A percentile compares a stretch with the other conserved stretches of the same genome.
Conservation (phyloP, 805 yeast genomes). For the Ogataea pini region DNA sequence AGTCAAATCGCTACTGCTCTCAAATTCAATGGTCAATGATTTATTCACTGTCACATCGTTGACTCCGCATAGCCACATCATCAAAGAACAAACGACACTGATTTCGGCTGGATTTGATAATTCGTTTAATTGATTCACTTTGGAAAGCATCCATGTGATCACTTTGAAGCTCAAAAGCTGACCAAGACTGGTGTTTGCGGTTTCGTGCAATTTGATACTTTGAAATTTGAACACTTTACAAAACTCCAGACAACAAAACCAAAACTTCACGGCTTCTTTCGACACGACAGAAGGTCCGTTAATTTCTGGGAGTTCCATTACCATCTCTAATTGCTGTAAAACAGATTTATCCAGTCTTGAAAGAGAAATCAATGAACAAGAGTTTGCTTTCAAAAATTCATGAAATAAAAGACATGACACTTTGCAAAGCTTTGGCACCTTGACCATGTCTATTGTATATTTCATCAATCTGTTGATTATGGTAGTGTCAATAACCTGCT, state of each 20-base stretch:
- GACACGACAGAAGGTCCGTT: slow-evolving; percentile 58
- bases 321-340: slow-evolving; percentile 46
- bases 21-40: background rate
- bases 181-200: slow-evolving; percentile 8
- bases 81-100: slow-evolving; percentile 34
- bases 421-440: slow-evolving; percentile 29
- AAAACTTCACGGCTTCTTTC: slow-evolving; percentile 51
- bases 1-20: slow-evolving; percentile 12
- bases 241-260: slow-evolving; percentile 47
- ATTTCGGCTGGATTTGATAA: slow-evolving; percentile 15
- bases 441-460: slow-evolving; percentile 40
- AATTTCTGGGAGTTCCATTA: slow-evolving; percentile 55
- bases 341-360: slow-evolving; percentile 41
- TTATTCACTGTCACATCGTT: background rate
- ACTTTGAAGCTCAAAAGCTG: slow-evolving; percentile 34
- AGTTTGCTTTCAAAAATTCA: slow-evolving; percentile 10
- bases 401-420: slow-evolving; percentile 38
- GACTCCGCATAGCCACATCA: slow-evolving; percentile 46
- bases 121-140: slow-evolving; percentile 40
- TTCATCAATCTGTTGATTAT: slow-evolving; percentile 35
- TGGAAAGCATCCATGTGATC: slow-evolving; percentile 51
- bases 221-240: slow-evolving; percentile 38
- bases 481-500: background rate
- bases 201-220: slow-evolving; percentile 28
- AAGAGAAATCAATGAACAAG: slow-evolving; percentile 5